These are phyloP conservation scores for Cetraspora pellucida DNA, from an alignment of 192 early-diverging fungal species.

Conservation along the genomic window DNA sequence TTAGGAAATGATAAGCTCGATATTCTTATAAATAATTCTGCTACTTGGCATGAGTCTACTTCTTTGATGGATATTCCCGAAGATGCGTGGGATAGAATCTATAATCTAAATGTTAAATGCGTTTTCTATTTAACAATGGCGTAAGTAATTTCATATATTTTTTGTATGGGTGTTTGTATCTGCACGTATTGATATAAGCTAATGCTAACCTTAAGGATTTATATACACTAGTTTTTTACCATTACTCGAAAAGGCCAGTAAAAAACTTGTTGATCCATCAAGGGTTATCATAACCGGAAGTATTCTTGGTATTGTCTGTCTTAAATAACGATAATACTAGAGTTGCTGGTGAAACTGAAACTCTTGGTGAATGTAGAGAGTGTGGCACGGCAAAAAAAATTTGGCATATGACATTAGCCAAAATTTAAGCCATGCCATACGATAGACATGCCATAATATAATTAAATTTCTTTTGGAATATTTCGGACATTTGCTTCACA, in stretches of 20 bases:
- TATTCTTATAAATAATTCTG: slow-evolving; percentile 87
- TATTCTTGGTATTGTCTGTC: slow-evolving; percentile 50
- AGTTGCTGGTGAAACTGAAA: too few species aligned
- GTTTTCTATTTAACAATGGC: slow-evolving; percentile 22
- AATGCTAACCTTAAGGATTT: not conserved
- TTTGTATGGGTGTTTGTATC: not conserved
- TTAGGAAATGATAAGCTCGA: slow-evolving; percentile 62
- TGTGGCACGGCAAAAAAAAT: too few species aligned
- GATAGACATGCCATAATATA: too few species aligned
- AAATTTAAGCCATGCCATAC: too few species aligned
- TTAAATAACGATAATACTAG: not conserved
- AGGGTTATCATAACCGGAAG: slow-evolving; percentile 85
- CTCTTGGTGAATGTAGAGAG: too few species aligned
- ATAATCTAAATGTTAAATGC: slow-evolving; percentile 2
- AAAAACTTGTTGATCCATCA: slow-evolving; percentile 53
- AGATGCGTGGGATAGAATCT: not conserved
- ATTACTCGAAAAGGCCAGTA: slow-evolving; percentile 59
- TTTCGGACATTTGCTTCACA: too few species aligned
- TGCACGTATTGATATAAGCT: not conserved
- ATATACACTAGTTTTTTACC: slow-evolving; percentile 54
- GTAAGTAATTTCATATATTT: not conserved
- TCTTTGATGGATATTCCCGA: not conserved
- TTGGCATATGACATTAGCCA: too few species aligned
- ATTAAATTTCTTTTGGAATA: too few species aligned
- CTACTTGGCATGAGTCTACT: slow-evolving; percentile 44